A percentile compares a stretch with the other conserved stretches of the same genome.
Evolutionary conservation across 495 filamentous ascomycete species (phyloP).

Genomic region (Copromyces sp.): DNA sequence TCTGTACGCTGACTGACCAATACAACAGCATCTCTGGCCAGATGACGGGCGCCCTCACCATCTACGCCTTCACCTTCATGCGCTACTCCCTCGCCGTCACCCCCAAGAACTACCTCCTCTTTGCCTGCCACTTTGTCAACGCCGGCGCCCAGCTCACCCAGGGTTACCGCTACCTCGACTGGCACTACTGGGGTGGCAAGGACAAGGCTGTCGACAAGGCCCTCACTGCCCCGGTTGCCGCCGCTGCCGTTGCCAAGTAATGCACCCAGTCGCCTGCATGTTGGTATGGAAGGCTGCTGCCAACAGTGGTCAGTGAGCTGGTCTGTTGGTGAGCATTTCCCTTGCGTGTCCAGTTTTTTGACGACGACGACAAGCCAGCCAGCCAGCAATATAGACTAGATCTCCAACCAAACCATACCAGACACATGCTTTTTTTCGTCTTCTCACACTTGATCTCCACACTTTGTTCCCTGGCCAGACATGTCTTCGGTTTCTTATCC

Average conservation of each 20-base stretch:
- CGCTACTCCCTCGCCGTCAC: constrained; percentile 84
- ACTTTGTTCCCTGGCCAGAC: background rate
- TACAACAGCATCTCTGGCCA: constrained; percentile 70
- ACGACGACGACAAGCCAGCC: background rate
- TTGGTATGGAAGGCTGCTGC: background rate
- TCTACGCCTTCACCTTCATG: constrained; percentile 92
- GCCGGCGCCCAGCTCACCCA: constrained; percentile 65
- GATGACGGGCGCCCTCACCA: constrained; percentile 73
- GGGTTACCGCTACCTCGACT: constrained; percentile 64
- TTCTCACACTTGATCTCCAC: background rate
- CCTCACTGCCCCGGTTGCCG: background rate
- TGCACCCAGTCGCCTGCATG: background rate
- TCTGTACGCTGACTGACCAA: background rate
- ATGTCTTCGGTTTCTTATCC: background rate
- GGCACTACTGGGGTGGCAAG: constrained; percentile 37
- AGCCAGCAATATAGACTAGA: background rate
- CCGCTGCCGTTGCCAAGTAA: background rate
- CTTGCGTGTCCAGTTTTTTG: background rate
- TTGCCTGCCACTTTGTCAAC: constrained; percentile 77
- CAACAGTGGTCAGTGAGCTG: background rate
- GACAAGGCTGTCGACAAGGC: constrained; percentile 17
- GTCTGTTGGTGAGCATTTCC: background rate
- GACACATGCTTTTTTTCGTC: background rate
- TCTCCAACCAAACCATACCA: background rate
- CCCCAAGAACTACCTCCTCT: constrained; percentile 92